A percentile compares a stretch with the other conserved stretches of the same genome.
These are phyloP conservation scores for Leccinum angustisporum DNA, from an alignment of 1,284 basidiomycete genomes.

Conservation along the genomic window DNA sequence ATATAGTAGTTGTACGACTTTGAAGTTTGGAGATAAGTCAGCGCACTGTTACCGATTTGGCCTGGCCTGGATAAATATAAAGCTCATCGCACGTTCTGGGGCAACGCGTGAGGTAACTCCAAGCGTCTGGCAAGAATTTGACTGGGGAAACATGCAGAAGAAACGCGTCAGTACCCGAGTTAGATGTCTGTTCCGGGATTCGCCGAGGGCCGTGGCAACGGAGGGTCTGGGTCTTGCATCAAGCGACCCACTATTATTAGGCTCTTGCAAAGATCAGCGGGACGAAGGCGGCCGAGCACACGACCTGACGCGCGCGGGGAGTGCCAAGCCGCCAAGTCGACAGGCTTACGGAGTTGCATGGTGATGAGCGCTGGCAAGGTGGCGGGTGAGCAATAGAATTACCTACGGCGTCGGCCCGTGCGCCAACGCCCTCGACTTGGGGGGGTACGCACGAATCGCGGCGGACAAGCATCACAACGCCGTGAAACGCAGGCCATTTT, in stretches of 20 bases:
- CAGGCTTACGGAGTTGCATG: constrained; percentile 16
- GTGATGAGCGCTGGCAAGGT: constrained; percentile 11
- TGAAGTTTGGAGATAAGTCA: constrained; percentile 5
- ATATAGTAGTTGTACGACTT: background rate
- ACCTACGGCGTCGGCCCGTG: background rate
- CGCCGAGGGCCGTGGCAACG: constrained; percentile 15
- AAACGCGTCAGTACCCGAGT: background rate
- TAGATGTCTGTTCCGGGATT: constrained; percentile 9
- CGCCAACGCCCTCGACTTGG: background rate
- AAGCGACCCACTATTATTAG: constrained; percentile 8
- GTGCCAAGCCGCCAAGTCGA: constrained; percentile 8
- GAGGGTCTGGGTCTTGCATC: background rate
- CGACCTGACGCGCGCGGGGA: background rate
- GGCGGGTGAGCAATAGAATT: constrained; percentile 11
- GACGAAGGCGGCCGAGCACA: constrained; percentile 10
- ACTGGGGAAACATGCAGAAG: background rate
- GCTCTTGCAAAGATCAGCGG: constrained; percentile 15
- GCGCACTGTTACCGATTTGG: background rate
- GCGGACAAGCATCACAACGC: constrained; percentile 22
- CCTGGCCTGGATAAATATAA: background rate
- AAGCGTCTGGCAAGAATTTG: constrained; percentile 5
- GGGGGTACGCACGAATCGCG: constrained; percentile 5
- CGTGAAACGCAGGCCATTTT: constrained; percentile 27
- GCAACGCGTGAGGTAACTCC: constrained; percentile 1
- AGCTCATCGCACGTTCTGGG: background rate